Evolutionary conservation across 768 basidiomycete species (phyloP).

Genomic region (Podaxis sp.): DNA sequence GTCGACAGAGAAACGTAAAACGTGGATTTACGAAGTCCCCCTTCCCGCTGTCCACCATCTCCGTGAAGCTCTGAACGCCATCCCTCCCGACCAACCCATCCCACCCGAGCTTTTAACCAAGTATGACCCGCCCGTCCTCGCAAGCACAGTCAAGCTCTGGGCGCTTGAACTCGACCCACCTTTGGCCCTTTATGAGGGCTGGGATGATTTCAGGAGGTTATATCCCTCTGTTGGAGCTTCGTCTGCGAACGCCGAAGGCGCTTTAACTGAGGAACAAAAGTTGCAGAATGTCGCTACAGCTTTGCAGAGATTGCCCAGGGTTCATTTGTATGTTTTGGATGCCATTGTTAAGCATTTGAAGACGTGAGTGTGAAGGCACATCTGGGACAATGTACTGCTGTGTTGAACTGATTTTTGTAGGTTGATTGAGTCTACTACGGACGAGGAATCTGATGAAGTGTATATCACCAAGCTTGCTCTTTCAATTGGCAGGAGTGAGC

Average conservation of each 20-base stretch:
- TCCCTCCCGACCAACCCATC: slow-evolving; percentile 59
- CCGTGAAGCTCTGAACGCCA: slow-evolving; percentile 77
- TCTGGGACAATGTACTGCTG: background rate
- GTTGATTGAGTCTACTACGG: slow-evolving; percentile 66
- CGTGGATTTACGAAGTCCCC: slow-evolving; percentile 96
- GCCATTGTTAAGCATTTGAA: slow-evolving; percentile 75
- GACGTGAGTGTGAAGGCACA: slow-evolving; percentile 53
- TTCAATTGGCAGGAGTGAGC: slow-evolving; percentile 82
- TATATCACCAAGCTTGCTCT: slow-evolving; percentile 87
- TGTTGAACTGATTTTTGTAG: slow-evolving; percentile 34
- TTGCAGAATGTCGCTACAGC: slow-evolving; percentile 61
- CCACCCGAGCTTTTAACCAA: slow-evolving; percentile 51
- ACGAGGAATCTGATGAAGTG: slow-evolving; percentile 73
- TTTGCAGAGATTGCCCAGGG: slow-evolving; percentile 70
- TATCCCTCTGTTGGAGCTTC: slow-evolving; percentile 74
- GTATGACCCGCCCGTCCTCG: slow-evolving; percentile 86
- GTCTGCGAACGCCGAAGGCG: slow-evolving; percentile 49
- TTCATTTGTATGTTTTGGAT: slow-evolving; percentile 82
- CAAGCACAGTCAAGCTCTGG: slow-evolving; percentile 86
- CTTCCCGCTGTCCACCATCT: slow-evolving; percentile 81
- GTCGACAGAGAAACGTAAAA: slow-evolving; percentile 70
- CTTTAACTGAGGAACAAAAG: slow-evolving; percentile 55
- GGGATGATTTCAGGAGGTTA: slow-evolving; percentile 88
- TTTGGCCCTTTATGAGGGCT: slow-evolving; percentile 80
- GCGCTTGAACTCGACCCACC: slow-evolving; percentile 90